Conservation (phyloP, 2,329 filamentous ascomycete species). For the Xylariaceae sp. region DNA sequence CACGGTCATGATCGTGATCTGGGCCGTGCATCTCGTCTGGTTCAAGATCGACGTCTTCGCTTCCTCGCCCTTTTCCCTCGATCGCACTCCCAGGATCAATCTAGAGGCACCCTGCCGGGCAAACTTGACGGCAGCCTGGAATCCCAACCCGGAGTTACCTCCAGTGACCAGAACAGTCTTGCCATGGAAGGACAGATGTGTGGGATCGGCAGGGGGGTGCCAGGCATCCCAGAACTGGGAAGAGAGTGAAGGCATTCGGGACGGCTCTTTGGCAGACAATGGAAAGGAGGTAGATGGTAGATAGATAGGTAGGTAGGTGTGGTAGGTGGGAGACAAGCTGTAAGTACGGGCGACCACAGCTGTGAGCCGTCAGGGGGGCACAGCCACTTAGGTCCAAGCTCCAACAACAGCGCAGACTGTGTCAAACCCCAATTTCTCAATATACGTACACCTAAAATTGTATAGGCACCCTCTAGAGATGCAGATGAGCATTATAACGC, state of each 20-base stretch:
- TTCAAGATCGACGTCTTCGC: slow-evolving; percentile 23
- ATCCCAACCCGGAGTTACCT: slow-evolving; percentile 41
- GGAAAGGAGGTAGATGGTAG: too few relatives aligned
- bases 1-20: slow-evolving; percentile 34
- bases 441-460: too few relatives aligned
- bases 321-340: too few relatives aligned
- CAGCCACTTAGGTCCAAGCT: too few relatives aligned
- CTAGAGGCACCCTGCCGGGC: slow-evolving; percentile 31
- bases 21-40: slow-evolving; percentile 16
- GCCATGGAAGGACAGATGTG: slow-evolving; percentile 30
- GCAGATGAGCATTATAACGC: too few relatives aligned
- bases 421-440: too few relatives aligned
- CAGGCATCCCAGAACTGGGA: slow-evolving; percentile 6
- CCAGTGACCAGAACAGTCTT: slow-evolving; percentile 39
- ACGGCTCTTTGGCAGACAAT: too few relatives aligned
- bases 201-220: slow-evolving; percentile 28
- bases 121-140: slow-evolving; percentile 40
- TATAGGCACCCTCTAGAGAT: too few relatives aligned
- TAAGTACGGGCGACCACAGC: too few relatives aligned
- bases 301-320: too few relatives aligned
- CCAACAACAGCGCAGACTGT: too few relatives aligned
- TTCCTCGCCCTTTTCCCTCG: slow-evolving; percentile 30
- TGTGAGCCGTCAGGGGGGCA: too few relatives aligned
- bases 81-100: slow-evolving; percentile 40
- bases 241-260: neutral